phyloP scores from a whole-genome alignment of 176 grass and related monocot genomes.

The Rhipidocladum racemiflorum region DNA sequence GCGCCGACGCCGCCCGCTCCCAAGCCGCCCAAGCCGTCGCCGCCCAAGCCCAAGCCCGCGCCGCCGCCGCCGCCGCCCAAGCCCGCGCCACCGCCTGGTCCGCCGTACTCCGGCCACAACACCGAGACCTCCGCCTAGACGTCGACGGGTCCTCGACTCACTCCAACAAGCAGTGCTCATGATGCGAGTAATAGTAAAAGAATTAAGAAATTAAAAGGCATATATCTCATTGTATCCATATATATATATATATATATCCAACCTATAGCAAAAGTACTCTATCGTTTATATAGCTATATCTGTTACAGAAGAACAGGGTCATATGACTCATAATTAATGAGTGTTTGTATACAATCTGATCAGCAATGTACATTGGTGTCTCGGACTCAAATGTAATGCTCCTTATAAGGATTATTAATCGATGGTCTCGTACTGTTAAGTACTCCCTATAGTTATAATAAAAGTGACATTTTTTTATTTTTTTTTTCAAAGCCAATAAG shows the following conservation, averaged over 20 bases:
- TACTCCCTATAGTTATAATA: too few species aligned
- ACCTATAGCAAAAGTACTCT: background rate
- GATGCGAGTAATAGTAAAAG: background rate
- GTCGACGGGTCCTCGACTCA: background rate
- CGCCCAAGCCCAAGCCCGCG: background rate
- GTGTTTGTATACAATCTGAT: background rate
- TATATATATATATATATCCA: background rate
- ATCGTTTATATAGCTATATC: background rate
- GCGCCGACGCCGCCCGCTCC: background rate
- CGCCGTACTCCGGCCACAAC: background rate
- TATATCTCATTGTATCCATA: background rate
- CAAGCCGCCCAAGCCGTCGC: background rate
- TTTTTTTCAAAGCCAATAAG: too few species aligned
- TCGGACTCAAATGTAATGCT: too few species aligned
- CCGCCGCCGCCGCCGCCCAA: slow-evolving; percentile 12
- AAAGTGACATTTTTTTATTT: too few species aligned
- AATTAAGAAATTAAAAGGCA: background rate
- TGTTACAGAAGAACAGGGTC: background rate
- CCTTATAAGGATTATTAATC: too few species aligned
- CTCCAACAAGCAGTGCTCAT: background rate
- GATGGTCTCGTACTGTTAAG: too few species aligned
- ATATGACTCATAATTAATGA: background rate
- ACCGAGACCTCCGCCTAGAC: background rate
- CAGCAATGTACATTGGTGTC: slow-evolving; percentile 6
- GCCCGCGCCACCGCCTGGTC: background rate